Base-by-base conservation (phyloP, 2,329 filamentous ascomycete species). In the Diaporthe humulicola region DNA sequence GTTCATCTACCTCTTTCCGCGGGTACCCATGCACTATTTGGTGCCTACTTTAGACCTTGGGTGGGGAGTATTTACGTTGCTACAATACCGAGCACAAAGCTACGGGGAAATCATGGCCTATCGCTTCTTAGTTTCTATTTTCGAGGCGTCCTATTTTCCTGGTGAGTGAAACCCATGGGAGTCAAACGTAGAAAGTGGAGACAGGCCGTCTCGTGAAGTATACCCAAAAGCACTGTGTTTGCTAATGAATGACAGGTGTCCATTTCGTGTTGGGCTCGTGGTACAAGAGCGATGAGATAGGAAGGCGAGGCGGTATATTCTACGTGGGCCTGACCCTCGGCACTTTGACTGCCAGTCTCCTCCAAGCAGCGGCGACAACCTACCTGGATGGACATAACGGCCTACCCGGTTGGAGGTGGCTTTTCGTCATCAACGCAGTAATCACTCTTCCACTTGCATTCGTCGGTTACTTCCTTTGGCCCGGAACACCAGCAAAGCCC, bases 361-460 rank as follows among this genome's bases (percentile, higher is more conserved):
- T 76, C 25, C 73, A 76, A 48, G 70, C 73, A 4, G 73, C 75
- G 22, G 57, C 75, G 17, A 74, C 52, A 38, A 58, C 33, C 25
- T 60, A 75, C 12, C 69, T 77, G 36, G 75, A 76, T 45, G 76
- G 76, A 19, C 42, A 56, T 12, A 45, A 56, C 50, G 73, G 71
- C 1, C 61, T 72, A 7, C 40, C 75, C 4, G 73, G 73, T 1
- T 77, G 75, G 76, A 38, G 75, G 2, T 77, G 75, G 75, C 70
- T 76, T 3, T 77, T 75, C 25, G 64, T 76, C 36, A 76, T 76
- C 28, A 87, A 89, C 61, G 87, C 87, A 2, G 82, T 87, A 28
- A 89, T 89, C 77, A 87, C 85, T 4, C 81, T 90, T 5, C 87
- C 87, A 0, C 85, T 89, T 6, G 86, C 87, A 0, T 71, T 89